A percentile compares a stretch with the other conserved stretches of the same genome.
These are phyloP conservation scores for Sphaerosporella brunnea DNA, from an alignment of 495 filamentous ascomycete species.

Conservation along the genomic window DNA sequence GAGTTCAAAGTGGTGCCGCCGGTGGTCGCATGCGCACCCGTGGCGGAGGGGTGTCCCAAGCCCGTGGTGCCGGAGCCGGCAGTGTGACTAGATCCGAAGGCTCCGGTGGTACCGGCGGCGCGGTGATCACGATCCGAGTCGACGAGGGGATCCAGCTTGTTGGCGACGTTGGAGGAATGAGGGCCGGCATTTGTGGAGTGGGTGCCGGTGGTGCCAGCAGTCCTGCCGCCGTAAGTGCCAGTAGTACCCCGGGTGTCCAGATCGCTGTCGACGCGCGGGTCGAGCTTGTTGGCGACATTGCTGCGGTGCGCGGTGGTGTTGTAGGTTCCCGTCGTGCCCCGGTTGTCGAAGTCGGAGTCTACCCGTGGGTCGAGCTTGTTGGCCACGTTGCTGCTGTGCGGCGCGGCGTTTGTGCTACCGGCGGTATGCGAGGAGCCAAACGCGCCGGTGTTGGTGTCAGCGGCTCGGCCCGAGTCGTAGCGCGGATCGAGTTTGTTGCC, in stretches of 20 bases:
- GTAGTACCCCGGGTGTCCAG: conserved; percentile 24
- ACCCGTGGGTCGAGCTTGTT: conserved; percentile 37
- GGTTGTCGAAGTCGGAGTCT: conserved; percentile 30
- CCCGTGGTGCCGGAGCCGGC: conserved; percentile 32
- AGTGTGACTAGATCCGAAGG: conserved; percentile 24
- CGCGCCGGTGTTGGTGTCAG: conserved; percentile 21
- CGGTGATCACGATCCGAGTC: conserved; percentile 22
- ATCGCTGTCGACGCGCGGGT: conserved; percentile 30
- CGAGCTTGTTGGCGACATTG: conserved; percentile 31
- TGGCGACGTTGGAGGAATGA: conserved; percentile 25
- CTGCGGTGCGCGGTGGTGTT: conserved; percentile 34
- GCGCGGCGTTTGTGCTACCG: conserved; percentile 33
- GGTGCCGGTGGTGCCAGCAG: conserved; percentile 11
- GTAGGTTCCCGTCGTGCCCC: conserved; percentile 15
- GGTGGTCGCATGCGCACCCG: conserved; percentile 26
- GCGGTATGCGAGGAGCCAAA: conserved; percentile 25
- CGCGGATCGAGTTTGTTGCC: conserved; percentile 35
- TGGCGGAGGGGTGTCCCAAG: conserved; percentile 35
- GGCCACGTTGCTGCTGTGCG: conserved; percentile 29
- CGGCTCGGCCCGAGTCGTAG: conserved; percentile 32
- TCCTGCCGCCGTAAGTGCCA: not conserved
- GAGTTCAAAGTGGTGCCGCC: conserved; percentile 7
- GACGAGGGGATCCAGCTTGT: conserved; percentile 28
- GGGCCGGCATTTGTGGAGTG: no score
- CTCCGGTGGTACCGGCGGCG: conserved; percentile 9